These are phyloP conservation scores for Fusarium bactridioides DNA, from an alignment of 2,329 filamentous ascomycete species.

Conservation along the genomic window DNA sequence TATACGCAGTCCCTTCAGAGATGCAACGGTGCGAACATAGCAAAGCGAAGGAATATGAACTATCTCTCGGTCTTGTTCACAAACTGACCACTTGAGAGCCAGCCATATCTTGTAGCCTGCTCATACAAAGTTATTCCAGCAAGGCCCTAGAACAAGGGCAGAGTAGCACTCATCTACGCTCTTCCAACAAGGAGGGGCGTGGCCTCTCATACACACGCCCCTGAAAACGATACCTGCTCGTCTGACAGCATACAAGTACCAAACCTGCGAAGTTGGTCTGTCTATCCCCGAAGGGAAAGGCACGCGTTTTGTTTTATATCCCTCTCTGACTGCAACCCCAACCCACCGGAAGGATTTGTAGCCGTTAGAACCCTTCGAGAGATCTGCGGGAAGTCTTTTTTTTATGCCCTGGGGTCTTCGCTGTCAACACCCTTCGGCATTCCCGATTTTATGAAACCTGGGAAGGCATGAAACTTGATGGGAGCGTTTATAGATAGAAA, in stretches of 20 bases:
- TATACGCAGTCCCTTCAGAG: background rate
- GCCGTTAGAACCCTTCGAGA: background rate
- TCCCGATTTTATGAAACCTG: slow-evolving; percentile 18
- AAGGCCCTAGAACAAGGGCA: slow-evolving; percentile 26
- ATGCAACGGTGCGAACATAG: background rate
- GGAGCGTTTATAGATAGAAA: background rate
- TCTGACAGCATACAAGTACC: slow-evolving; percentile 34
- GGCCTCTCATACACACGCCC: background rate
- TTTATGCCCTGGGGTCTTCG: background rate
- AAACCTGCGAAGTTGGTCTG: background rate
- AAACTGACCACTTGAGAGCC: background rate
- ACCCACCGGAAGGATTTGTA: slow-evolving; percentile 28
- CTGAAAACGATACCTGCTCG: slow-evolving; percentile 17
- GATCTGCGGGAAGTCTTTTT: background rate
- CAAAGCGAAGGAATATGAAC: background rate
- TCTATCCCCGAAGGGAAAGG: background rate
- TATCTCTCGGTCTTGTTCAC: background rate
- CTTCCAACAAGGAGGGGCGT: background rate
- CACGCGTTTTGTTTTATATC: background rate
- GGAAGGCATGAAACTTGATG: background rate
- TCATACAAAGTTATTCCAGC: slow-evolving; percentile 14
- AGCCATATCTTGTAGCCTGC: slow-evolving; percentile 14
- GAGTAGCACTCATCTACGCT: background rate
- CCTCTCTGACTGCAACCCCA: slow-evolving; percentile 31
- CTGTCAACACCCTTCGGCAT: background rate